Evolutionary conservation across 768 basidiomycete species (phyloP).

Genomic region (Fomitopsis serialis): DNA sequence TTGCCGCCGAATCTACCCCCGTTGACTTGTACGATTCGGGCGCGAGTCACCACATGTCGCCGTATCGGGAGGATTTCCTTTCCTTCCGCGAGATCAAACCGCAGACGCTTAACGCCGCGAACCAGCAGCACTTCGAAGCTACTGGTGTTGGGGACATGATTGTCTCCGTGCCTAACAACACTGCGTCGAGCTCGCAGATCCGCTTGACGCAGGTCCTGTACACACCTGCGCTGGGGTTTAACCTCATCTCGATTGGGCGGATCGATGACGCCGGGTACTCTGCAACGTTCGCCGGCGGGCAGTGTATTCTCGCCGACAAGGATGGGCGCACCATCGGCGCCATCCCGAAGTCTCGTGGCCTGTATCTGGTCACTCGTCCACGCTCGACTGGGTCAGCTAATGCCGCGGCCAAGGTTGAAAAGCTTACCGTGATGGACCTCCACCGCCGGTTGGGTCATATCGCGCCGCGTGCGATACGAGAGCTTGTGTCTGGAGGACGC

Average conservation of each 20-base stretch:
- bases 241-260: constrained; percentile 15
- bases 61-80: constrained; percentile 24
- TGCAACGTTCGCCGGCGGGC: constrained; percentile 8
- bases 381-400: not conserved
- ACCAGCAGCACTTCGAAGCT: constrained; percentile 20
- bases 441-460: constrained; percentile 33
- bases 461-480: constrained; percentile 13
- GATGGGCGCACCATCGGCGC: constrained; percentile 7
- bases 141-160: constrained; percentile 15
- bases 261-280: constrained; percentile 11
- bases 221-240: constrained; percentile 16
- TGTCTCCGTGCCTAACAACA: constrained; percentile 17
- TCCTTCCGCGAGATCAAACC: constrained; percentile 17
- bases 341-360: constrained; percentile 12
- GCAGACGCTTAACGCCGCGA: constrained; percentile 21
- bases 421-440: constrained; percentile 12
- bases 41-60: constrained; percentile 31
- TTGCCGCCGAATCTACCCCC: not conserved
- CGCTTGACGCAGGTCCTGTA: constrained; percentile 17
- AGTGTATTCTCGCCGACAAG: constrained; percentile 6
- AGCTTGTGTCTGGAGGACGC: constrained; percentile 22
- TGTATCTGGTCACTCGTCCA: constrained; percentile 12
- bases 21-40: constrained; percentile 33
- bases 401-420: not conserved
- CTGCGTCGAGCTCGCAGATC: not conserved